These are phyloP conservation scores for Nakaseomyces kungkrabaensis DNA, from an alignment of 1,139 yeast genomes.

Conservation along the genomic window DNA sequence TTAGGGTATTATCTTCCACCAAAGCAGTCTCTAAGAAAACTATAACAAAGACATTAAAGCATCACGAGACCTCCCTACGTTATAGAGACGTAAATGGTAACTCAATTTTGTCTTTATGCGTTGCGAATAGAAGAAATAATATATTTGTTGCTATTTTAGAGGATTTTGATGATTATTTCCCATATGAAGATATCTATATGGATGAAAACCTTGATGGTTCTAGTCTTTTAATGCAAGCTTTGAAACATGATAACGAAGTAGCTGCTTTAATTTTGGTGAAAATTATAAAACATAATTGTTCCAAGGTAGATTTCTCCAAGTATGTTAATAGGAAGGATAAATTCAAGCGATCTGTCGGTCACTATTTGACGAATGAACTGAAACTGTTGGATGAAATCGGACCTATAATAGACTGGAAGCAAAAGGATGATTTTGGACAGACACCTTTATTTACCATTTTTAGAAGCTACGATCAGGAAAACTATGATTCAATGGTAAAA, in stretches of 20 bases:
- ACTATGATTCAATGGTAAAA: conserved; percentile 44
- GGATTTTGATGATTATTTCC: conserved; percentile 39
- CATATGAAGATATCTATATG: conserved; percentile 56
- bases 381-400: conserved; percentile 49
- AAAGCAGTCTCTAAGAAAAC: conserved; percentile 11
- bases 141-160: conserved; percentile 39
- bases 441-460: conserved; percentile 74
- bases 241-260: conserved; percentile 44
- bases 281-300: conserved; percentile 37
- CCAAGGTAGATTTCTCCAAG: conserved; percentile 35
- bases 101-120: conserved; percentile 50
- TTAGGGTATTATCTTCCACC: conserved; percentile 12
- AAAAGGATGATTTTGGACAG: conserved; percentile 56
- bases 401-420: conserved; percentile 54
- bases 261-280: conserved; percentile 42
- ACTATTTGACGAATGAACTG: conserved; percentile 56
- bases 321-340: conserved; percentile 47
- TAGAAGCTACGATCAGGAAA: conserved; percentile 70
- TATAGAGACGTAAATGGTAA: conserved; percentile 58
- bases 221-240: conserved; percentile 51
- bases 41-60: conserved; percentile 26
- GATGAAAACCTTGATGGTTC: conserved; percentile 49
- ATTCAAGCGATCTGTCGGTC: conserved; percentile 53
- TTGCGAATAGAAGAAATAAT: conserved; percentile 35
- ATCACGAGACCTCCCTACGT: conserved; percentile 17